Percentiles rank a stretch among this genome's conserved stretches.
Conservation (phyloP, 73 alveolate genomes). For the Paramecium sexaurelia region DNA sequence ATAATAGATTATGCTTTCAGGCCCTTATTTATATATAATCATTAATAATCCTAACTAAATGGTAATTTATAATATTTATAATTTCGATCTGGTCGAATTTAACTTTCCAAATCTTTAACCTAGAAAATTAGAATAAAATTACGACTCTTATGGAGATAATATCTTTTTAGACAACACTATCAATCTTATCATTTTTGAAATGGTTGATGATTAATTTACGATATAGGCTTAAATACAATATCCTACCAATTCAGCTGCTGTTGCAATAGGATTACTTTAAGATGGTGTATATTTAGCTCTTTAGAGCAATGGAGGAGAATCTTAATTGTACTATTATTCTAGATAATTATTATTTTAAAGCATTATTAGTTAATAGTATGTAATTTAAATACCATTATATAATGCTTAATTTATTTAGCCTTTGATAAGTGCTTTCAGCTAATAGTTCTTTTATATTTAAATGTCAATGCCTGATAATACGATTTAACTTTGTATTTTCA, state of each 20-base stretch:
- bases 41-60: background rate
- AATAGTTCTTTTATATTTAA: background rate
- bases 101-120: background rate
- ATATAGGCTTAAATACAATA: background rate
- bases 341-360: background rate
- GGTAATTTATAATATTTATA: slow-evolving; percentile 1
- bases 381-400: background rate
- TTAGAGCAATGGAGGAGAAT: background rate
- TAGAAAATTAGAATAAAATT: background rate
- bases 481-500: slow-evolving; percentile 2
- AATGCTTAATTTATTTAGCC: background rate
- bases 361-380: background rate
- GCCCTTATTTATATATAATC: background rate
- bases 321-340: background rate
- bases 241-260: background rate
- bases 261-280: background rate
- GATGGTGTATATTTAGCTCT: background rate
- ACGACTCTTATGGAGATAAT: background rate
- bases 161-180: background rate
- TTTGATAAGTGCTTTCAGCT: background rate
- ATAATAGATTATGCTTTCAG: background rate
- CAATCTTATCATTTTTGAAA: background rate
- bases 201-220: slow-evolving; percentile 3
- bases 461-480: background rate
- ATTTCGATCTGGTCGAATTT: background rate